Evolutionary conservation across 1,284 basidiomycete genomes (phyloP), one percentile per base, ranked within the genome.

Genomic region (Ustilago shanxiensis): DNA sequence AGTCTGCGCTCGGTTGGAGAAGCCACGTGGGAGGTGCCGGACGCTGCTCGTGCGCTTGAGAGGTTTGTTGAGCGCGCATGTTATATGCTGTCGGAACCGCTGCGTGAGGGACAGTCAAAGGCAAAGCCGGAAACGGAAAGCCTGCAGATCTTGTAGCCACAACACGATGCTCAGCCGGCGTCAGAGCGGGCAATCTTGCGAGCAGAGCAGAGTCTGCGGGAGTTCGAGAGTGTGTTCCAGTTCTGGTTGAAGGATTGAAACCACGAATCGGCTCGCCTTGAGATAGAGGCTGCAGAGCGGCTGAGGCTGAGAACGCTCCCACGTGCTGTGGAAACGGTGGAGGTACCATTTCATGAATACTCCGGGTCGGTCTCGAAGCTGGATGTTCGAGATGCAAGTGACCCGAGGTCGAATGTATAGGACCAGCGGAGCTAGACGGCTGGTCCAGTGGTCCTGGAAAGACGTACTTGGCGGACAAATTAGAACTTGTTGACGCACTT

Each of bases 201-300:
- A 62, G 11, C 13, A 58, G 47, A 3, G 29, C 52, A 18, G 66
- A 55, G 28, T 63, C 60, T 2, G 66, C 60, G 13, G 60, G 60
- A 13, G 60, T 29, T 9, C 44, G 56, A 20, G 35, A 41, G 35
- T 69, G 66, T 8, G 51, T 44, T 13, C 44, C n/a, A 22, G 44
- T 20, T 20, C 44, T 45, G n/a, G 44, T 20, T 3, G 44, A 45
- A 22, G 44, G 10, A 8, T 45, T n/a, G 44, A 45, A 20, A 4
- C 35, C 9, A 37, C 16, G 11, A 8, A 22, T 45, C 8, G 22
- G 44, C 18, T 45, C n/a, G 3, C 44, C 44, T 6, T n/a, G 7
- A 45, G 44, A 11, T 4, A 22, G 3, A 20, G 44, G 8, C 3
- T 13, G 22, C 22, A 45, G n/a, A 13, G 5, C 6, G 5, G 44